These are phyloP conservation scores for Chalciporus sp. DNA, from an alignment of 1,284 basidiomycete genomes.

Conservation along the genomic window DNA sequence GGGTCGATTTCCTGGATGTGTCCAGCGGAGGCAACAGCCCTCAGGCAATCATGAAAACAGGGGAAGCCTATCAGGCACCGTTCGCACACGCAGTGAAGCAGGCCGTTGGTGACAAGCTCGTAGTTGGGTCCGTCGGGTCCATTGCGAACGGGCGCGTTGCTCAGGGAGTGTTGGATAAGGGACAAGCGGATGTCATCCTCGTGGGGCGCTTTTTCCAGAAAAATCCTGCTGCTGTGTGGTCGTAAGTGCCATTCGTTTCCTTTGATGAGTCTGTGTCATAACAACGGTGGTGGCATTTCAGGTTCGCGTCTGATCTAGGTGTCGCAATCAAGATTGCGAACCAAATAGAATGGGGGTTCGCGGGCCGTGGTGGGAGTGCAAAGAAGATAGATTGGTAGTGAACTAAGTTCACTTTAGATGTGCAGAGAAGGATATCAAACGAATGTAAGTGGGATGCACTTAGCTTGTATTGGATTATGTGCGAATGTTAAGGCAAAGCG, in stretches of 20 bases:
- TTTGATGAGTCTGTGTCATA: background rate
- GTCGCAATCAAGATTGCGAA: constrained; percentile 45
- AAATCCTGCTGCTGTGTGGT: constrained; percentile 52
- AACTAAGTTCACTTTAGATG: background rate
- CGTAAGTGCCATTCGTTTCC: constrained; percentile 24
- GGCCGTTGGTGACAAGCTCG: constrained; percentile 49
- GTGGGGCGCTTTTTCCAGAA: constrained; percentile 61
- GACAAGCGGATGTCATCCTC: constrained; percentile 56
- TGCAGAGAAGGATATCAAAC: no score
- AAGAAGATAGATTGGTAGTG: constrained; percentile 12
- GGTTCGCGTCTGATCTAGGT: constrained; percentile 55
- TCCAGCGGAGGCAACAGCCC: constrained; percentile 61
- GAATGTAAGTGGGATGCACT: no score
- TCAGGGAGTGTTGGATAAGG: constrained; percentile 60
- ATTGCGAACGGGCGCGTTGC: constrained; percentile 62
- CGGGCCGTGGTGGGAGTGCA: constrained; percentile 26
- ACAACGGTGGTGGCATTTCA: constrained; percentile 1
- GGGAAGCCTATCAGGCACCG: constrained; percentile 55
- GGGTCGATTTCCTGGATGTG: constrained; percentile 69
- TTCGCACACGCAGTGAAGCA: constrained; percentile 62
- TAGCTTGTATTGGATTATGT: no score
- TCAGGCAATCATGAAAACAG: constrained; percentile 47
- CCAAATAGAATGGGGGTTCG: constrained; percentile 57
- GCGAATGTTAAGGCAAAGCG: no score
- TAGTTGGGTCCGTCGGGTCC: constrained; percentile 64